Conservation (phyloP, 2,329 filamentous ascomycete genomes). For the Chaetoscypha palmicola region DNA sequence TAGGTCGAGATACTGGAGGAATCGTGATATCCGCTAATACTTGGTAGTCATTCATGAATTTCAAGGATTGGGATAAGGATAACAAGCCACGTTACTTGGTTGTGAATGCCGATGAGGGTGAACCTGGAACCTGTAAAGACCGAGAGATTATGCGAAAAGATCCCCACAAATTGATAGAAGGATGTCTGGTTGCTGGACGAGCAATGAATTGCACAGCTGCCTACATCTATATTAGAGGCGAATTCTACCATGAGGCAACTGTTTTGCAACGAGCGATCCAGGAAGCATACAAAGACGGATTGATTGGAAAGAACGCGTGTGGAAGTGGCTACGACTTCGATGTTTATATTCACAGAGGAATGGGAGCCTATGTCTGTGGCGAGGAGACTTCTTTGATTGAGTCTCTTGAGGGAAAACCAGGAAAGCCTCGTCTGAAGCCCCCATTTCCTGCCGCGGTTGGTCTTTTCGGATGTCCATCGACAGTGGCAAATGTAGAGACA, state of each 20-base stretch:
- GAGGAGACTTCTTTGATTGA: conserved; percentile 98
- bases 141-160: conserved; percentile 99
- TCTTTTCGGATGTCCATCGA: conserved; percentile 95
- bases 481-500: conserved; percentile 97
- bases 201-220: conserved; percentile 98
- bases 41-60: conserved; percentile 94
- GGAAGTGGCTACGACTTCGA: conserved; percentile 97
- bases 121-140: conserved; percentile 98
- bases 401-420: conserved; percentile 95
- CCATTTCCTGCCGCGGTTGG: conserved; percentile 96
- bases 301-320: conserved; percentile 98
- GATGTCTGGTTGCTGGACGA: conserved; percentile 88
- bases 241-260: conserved; percentile 94
- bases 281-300: conserved; percentile 88
- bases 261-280: conserved; percentile 93
- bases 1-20: conserved; percentile 40
- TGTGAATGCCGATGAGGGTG: conserved; percentile 97
- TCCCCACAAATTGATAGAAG: conserved; percentile 97
- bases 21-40: conserved; percentile 14
- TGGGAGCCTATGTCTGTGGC: conserved; percentile 95
- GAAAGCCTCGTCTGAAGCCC: conserved; percentile 97
- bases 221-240: conserved; percentile 98
- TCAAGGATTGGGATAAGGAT: conserved; percentile 99
- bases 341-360: conserved; percentile 91
- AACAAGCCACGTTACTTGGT: conserved; percentile 92